phyloP scores from a whole-genome alignment of 805 yeast genomes.

The Debaryomyces castellii region DNA sequence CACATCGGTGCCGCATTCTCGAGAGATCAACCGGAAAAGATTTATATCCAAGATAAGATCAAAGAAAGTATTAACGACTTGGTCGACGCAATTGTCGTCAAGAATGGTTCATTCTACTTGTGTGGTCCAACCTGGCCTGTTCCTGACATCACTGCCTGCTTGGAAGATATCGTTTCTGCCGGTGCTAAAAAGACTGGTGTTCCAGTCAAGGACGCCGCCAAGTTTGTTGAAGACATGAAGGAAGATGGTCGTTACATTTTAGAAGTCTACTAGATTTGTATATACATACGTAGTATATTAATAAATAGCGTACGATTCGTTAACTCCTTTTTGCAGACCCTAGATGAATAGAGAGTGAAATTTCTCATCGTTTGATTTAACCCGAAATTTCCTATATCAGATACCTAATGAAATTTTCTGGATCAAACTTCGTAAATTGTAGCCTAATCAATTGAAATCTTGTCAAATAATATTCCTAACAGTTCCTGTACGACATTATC shows the following conservation, averaged over 20 bases:
- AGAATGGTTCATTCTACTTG: conserved; percentile 87
- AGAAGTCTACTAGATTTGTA: conserved; percentile 70
- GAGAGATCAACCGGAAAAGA: conserved; percentile 93
- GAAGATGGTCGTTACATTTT: conserved; percentile 88
- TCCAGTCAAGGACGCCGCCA: conserved; percentile 65
- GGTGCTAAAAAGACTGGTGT: conserved; percentile 69
- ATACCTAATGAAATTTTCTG: neutral
- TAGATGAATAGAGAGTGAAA: too few species aligned
- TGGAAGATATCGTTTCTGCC: conserved; percentile 71
- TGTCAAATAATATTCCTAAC: too few species aligned
- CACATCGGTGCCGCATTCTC: conserved; percentile 98
- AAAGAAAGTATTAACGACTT: conserved; percentile 71
- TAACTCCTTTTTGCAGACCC: too few species aligned
- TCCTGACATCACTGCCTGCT: conserved; percentile 89
- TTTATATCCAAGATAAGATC: conserved; percentile 92
- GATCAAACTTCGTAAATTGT: neutral
- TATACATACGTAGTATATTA: too few species aligned
- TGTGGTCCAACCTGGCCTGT: conserved; percentile 99
- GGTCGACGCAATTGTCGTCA: conserved; percentile 72
- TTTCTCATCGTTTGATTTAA: neutral
- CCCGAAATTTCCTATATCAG: neutral
- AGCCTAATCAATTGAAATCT: neutral
- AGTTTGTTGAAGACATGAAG: conserved; percentile 88
- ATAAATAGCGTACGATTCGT: too few species aligned
- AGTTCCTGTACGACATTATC: too few species aligned